phyloP scores from a whole-genome alignment of 2,329 filamentous ascomycete genomes.

The Aspergillus eucalypticola region DNA sequence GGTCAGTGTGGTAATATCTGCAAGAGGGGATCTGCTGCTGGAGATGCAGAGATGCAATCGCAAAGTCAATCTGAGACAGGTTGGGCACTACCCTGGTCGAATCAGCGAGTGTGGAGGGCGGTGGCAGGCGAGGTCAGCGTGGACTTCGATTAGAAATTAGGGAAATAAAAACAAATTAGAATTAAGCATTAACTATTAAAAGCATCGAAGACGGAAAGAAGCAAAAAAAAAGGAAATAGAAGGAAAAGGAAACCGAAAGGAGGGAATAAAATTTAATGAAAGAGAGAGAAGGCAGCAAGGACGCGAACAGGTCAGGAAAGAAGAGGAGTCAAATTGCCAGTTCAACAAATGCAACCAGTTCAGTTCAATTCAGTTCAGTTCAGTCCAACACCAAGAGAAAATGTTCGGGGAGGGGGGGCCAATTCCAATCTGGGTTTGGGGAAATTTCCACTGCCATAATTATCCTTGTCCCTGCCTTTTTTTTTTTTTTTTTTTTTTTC shows the following conservation, averaged over 20 bases:
- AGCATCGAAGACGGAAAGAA: background rate
- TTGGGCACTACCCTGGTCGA: background rate
- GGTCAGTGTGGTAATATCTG: conserved; percentile 6
- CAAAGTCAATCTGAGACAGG: conserved; percentile 11
- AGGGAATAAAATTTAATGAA: background rate
- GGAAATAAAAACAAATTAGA: background rate
- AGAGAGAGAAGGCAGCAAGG: background rate
- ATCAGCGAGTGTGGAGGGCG: background rate
- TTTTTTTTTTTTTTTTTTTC: background rate
- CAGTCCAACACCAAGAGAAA: background rate
- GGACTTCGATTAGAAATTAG: background rate
- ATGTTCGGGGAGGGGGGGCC: background rate
- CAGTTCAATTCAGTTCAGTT: conserved; percentile 2
- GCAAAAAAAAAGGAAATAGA: background rate
- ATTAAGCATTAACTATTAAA: conserved; percentile 2
- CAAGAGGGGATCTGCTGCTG: background rate
- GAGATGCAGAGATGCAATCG: conserved; percentile 9
- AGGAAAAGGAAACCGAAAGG: background rate
- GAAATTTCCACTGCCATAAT: background rate
- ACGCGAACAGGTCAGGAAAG: background rate
- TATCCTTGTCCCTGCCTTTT: background rate
- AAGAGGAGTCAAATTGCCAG: background rate
- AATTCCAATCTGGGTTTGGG: background rate
- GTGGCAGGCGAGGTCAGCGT: background rate
- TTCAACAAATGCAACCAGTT: background rate